A percentile compares a stretch with the other conserved stretches of the same genome.
Conservation (phyloP, 1,284 basidiomycete genomes). For the Rugosomyces carneus region DNA sequence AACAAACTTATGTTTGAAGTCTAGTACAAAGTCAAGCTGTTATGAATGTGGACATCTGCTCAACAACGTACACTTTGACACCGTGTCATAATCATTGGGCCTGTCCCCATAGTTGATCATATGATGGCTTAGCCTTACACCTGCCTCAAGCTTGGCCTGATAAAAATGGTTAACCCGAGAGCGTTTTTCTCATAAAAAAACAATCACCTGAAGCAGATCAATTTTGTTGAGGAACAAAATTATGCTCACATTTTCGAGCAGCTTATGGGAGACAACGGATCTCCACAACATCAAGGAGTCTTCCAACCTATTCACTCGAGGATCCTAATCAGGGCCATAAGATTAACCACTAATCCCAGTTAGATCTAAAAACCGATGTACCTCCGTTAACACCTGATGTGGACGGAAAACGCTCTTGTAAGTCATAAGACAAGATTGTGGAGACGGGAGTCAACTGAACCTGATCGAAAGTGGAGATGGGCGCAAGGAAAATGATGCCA, state of each 20-base stretch:
- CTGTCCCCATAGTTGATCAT: slow-evolving; percentile 63
- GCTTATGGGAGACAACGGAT: slow-evolving; percentile 58
- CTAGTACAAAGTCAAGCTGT: slow-evolving; percentile 30
- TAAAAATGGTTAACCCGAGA: neutral
- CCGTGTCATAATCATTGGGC: slow-evolving; percentile 67
- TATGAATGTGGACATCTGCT: neutral
- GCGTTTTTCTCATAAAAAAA: neutral
- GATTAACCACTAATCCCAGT: slow-evolving; percentile 10
- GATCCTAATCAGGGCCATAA: slow-evolving; percentile 39
- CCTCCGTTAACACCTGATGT: slow-evolving; percentile 57
- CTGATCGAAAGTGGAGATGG: slow-evolving; percentile 80
- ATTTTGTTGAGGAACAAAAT: slow-evolving; percentile 77
- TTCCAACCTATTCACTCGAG: slow-evolving; percentile 64
- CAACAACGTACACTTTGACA: slow-evolving; percentile 55
- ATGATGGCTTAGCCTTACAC: slow-evolving; percentile 61
- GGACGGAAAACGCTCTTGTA: slow-evolving; percentile 11
- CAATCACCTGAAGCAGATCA: slow-evolving; percentile 58
- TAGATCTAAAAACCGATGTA: slow-evolving; percentile 22
- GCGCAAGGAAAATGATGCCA: slow-evolving; percentile 79
- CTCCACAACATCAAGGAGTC: slow-evolving; percentile 72
- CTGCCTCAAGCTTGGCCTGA: slow-evolving; percentile 66
- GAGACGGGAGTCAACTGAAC: slow-evolving; percentile 17
- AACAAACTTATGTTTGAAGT: slow-evolving; percentile 68
- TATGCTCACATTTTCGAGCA: slow-evolving; percentile 64
- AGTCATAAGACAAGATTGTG: slow-evolving; percentile 11